phyloP scores from a whole-genome alignment of 331 rosid species.

The Telfairia occidentalis region DNA sequence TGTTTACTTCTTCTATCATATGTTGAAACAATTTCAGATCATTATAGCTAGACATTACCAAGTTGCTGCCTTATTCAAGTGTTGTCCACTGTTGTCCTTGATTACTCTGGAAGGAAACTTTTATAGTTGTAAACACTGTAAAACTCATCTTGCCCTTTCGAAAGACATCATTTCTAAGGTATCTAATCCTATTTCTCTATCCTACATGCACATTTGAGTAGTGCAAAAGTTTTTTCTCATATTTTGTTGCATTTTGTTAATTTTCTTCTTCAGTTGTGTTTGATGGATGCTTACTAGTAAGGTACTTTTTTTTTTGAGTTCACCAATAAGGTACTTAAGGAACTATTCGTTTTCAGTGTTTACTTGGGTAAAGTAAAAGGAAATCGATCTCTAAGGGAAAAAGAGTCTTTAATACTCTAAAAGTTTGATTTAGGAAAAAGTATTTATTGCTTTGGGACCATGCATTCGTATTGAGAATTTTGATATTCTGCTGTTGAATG shows the following conservation, averaged over 20 bases:
- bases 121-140: conserved; percentile 59
- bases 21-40: too few relatives aligned
- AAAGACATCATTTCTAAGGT: conserved; percentile 62
- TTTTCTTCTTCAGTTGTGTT: not conserved
- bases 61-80: too few relatives aligned
- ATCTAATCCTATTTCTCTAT: not conserved
- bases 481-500: not conserved
- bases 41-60: too few relatives aligned
- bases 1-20: too few relatives aligned
- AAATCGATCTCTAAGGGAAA: not conserved
- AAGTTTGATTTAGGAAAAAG: not conserved
- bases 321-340: not conserved
- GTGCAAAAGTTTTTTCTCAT: not conserved
- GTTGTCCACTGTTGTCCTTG: too few relatives aligned
- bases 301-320: too few relatives aligned
- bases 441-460: not conserved
- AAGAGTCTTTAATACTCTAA: not conserved
- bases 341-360: not conserved
- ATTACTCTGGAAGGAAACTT: conserved; percentile 47
- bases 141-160: conserved; percentile 45
- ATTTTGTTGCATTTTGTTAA: not conserved
- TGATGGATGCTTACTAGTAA: not conserved
- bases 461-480: not conserved
- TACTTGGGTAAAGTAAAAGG: not conserved
- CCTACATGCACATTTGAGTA: not conserved